Conservation (phyloP, 1,139 yeast genomes). For the Saccharomyces hybrid region DNA sequence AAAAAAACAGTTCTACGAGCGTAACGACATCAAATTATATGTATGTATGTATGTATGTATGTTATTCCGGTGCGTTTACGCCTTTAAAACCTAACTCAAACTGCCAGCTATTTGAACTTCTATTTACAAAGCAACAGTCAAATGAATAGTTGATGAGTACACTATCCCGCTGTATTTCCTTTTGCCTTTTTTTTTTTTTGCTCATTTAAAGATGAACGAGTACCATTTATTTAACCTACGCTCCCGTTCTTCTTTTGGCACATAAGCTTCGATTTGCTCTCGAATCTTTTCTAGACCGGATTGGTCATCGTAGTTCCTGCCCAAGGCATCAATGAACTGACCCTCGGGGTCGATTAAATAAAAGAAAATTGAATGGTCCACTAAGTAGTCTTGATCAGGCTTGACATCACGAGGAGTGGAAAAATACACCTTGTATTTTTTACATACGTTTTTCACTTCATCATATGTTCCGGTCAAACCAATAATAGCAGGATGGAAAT, state of each 20-base stretch:
- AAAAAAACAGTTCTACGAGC: neutral
- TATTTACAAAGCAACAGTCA: neutral
- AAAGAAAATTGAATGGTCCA: conserved; percentile 93
- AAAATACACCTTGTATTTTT: conserved; percentile 84
- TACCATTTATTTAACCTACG: conserved; percentile 48
- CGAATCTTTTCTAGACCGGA: conserved; percentile 72
- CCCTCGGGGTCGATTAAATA: conserved; percentile 97
- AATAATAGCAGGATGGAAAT: conserved; percentile 80
- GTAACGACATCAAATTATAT: neutral
- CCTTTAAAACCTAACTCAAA: neutral
- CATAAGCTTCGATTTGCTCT: conserved; percentile 69
- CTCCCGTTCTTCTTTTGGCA: conserved; percentile 59
- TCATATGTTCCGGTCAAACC: conserved; percentile 92
- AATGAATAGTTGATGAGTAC: neutral
- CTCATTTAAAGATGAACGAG: conserved; percentile 43
- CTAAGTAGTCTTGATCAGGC: conserved; percentile 82
- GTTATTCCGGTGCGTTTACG: neutral
- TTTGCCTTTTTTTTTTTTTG: conserved; percentile 13
- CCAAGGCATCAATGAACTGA: conserved; percentile 85
- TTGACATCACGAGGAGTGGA: conserved; percentile 56
- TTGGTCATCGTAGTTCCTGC: conserved; percentile 76
- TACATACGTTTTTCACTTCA: conserved; percentile 74
- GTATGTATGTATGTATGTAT: neutral
- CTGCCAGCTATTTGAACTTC: neutral
- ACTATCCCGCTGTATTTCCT: conserved; percentile 1